Percentiles rank a stretch among this genome's conserved stretches.
Evolutionary conservation across 2,329 filamentous ascomycete genomes (phyloP).

Genomic region (Xylaria sp.): DNA sequence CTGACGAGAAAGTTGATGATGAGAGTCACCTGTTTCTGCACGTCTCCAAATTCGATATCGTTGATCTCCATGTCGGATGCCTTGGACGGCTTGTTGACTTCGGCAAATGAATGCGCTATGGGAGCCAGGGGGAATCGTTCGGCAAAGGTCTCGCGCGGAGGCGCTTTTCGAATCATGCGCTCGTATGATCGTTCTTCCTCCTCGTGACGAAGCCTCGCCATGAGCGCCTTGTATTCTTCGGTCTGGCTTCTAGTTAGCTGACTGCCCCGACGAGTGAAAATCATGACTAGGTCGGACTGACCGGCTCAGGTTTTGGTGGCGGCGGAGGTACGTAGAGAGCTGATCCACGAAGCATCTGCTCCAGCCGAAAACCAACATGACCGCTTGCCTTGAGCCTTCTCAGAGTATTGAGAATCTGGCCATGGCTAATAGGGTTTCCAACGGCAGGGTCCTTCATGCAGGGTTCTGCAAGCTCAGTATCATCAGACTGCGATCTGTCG

Average conservation of each 20-base stretch:
- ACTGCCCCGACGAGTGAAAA: conserved; percentile 19
- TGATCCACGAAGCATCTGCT: conserved; percentile 77
- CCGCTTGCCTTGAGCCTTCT: conserved; percentile 58
- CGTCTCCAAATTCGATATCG: conserved; percentile 75
- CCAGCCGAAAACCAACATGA: conserved; percentile 64
- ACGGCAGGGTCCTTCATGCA: conserved; percentile 61
- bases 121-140: conserved; percentile 67
- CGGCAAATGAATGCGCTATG: conserved; percentile 66
- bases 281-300: conserved; percentile 55
- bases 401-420: conserved; percentile 73
- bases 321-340: conserved; percentile 82
- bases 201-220: conserved; percentile 84
- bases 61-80: conserved; percentile 65
- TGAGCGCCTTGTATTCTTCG: conserved; percentile 85
- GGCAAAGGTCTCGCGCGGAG: conserved; percentile 67
- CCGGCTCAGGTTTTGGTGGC: conserved; percentile 79
- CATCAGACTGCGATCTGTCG: conserved; percentile 33
- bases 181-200: conserved; percentile 86
- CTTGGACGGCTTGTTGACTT: conserved; percentile 61
- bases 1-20: conserved; percentile 92
- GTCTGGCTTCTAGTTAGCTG: conserved; percentile 61
- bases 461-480: conserved; percentile 56
- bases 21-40: conserved; percentile 83
- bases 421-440: conserved; percentile 78
- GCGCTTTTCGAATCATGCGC: conserved; percentile 75